A percentile compares a stretch with the other conserved stretches of the same genome.
phyloP scores from a whole-genome alignment of 2,329 filamentous ascomycete genomes.

The Arachnopeziza araneosa region DNA sequence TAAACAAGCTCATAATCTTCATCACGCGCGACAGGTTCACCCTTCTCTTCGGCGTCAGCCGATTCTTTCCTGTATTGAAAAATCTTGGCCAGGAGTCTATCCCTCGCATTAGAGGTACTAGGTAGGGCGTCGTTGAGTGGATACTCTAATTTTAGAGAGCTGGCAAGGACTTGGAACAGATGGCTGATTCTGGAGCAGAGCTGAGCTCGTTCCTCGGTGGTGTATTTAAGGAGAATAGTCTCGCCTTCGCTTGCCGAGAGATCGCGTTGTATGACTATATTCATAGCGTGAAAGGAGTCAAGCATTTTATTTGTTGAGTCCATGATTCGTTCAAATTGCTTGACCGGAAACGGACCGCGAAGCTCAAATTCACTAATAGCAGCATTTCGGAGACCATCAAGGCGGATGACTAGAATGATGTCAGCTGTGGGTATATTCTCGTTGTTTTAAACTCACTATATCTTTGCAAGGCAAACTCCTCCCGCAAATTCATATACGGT shows the following conservation, averaged over 20 bases:
- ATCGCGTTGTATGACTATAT: constrained; percentile 81
- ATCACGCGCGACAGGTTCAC: constrained; percentile 47
- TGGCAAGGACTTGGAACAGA: constrained; percentile 79
- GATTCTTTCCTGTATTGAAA: constrained; percentile 73
- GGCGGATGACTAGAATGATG: constrained; percentile 45
- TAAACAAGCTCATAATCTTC: constrained; percentile 89
- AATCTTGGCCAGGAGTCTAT: constrained; percentile 79
- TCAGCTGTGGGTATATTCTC: background rate
- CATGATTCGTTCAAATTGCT: constrained; percentile 68
- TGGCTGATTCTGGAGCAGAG: constrained; percentile 88
- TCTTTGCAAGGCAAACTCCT: constrained; percentile 80
- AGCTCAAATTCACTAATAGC: constrained; percentile 87
- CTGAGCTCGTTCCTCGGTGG: constrained; percentile 69
- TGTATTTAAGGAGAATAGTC: constrained; percentile 72
- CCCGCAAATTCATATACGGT: constrained; percentile 80
- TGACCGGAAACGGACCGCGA: constrained; percentile 76
- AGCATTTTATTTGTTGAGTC: constrained; percentile 77
- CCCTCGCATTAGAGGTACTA: constrained; percentile 72
- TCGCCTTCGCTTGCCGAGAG: constrained; percentile 72
- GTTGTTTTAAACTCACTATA: constrained; percentile 47
- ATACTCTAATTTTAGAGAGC: constrained; percentile 90
- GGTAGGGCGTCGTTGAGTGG: constrained; percentile 86
- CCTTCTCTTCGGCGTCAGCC: constrained; percentile 12
- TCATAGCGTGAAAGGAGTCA: constrained; percentile 95
- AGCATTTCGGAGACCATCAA: constrained; percentile 67